Percentiles rank a stretch among this genome's conserved stretches.
phyloP scores from a whole-genome alignment of 2,329 filamentous ascomycete genomes.

The Sporothrix brasiliensis region DNA sequence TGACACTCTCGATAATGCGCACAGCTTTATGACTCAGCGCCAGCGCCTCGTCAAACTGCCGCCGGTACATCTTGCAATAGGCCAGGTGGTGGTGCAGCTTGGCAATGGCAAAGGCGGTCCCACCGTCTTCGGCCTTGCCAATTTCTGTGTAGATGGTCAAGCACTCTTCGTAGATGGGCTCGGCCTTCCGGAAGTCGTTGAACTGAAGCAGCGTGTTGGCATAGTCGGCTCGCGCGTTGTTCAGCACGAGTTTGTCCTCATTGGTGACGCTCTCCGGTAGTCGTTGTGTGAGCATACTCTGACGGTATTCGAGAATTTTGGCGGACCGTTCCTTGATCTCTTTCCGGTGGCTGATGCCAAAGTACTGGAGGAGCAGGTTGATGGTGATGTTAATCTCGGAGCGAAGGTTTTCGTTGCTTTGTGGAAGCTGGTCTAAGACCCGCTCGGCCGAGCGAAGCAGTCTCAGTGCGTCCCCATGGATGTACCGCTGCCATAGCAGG shows the following conservation, averaged over 20 bases:
- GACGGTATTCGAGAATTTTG: slow-evolving; percentile 31
- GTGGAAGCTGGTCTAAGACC: slow-evolving; percentile 30
- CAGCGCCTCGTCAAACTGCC: slow-evolving; percentile 31
- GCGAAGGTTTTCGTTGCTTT: slow-evolving; percentile 22
- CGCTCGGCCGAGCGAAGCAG: slow-evolving; percentile 34
- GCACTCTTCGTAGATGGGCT: slow-evolving; percentile 34
- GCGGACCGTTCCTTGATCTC: slow-evolving; percentile 33
- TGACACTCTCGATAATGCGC: slow-evolving; percentile 29
- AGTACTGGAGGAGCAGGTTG: slow-evolving; percentile 35
- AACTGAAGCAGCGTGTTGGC: slow-evolving; percentile 36
- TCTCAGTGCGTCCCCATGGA: slow-evolving; percentile 32
- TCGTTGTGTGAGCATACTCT: slow-evolving; percentile 12
- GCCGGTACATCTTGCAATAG: slow-evolving; percentile 35
- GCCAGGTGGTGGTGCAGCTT: slow-evolving; percentile 36
- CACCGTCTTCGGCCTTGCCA: slow-evolving; percentile 17
- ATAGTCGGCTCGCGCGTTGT: slow-evolving; percentile 35
- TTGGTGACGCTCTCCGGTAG: not conserved
- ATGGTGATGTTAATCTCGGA: slow-evolving; percentile 33
- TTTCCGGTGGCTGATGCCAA: slow-evolving; percentile 35
- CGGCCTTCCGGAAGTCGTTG: slow-evolving; percentile 32
- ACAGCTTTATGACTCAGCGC: slow-evolving; percentile 25
- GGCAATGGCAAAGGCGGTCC: slow-evolving; percentile 32
- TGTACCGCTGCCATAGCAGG: slow-evolving; percentile 34
- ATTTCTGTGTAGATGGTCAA: slow-evolving; percentile 29
- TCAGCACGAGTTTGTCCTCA: slow-evolving; percentile 29